Evolutionary conservation across 805 yeast genomes (phyloP), one percentile per base, ranked within the genome.

Genomic region (Phaffomyces opuntiae): DNA sequence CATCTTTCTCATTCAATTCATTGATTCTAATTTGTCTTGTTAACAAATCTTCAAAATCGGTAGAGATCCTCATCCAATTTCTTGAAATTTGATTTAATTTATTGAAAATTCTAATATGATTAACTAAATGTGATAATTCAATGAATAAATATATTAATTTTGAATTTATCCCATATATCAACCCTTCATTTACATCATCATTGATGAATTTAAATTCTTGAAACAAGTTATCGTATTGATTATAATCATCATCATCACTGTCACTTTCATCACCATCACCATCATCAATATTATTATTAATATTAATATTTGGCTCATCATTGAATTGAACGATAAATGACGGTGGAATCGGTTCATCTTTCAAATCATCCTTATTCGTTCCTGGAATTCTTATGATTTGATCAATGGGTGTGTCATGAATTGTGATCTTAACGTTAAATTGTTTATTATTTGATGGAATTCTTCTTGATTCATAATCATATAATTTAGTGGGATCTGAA

Each of bases 51-150:
- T 73, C 75, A 17, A 64, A 61, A 29, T 73, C 77, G 7, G 74
- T 70, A 49, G 76, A 72, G 3, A 73, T 64, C 39, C 62, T 60
- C 17, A 78, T 76, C 53, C 70, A 74, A 51, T 74, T 74, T 38
- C 78, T 59, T 1, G 78, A 75, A 31, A 60, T 62, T 41, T 64
- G 63, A n/a, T 62, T 55, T 27, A 58, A 52, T 9, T 50, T 52
- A 42, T 52, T 48, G 50, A 74, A 74, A 11, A 69, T 60, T 43
- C 68, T 62, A 49, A 67, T 70, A 49, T 74, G 78, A 50, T 74
- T 73, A 7, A 77, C 64, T 38, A 74, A 55, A 37, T 71, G 70
- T 9, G 70, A 60, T 6, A 67, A 57, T 42, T 70, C 70, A 34
- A 60, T 52, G 47, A 69, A 70, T 8, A 73, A 47, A 9, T 54